A percentile compares a stretch with the other conserved stretches of the same genome.
phyloP scores from a whole-genome alignment of 2,329 filamentous ascomycete species.

The Hymenoscyphus occultus region DNA sequence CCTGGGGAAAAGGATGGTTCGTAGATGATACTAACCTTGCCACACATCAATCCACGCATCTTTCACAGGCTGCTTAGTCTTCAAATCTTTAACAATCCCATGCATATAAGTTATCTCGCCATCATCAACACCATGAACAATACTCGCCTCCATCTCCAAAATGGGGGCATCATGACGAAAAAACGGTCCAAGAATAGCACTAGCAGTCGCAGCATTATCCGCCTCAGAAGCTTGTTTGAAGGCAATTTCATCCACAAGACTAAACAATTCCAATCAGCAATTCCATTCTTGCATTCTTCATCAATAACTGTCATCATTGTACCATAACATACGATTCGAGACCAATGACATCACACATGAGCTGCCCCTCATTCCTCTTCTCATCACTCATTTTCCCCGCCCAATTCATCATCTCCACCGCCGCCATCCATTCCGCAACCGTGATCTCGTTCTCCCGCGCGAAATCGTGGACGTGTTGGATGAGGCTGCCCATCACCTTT shows the following conservation, averaged over 20 bases:
- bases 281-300: no score
- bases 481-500: slow-evolving; percentile 52
- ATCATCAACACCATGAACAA: slow-evolving; percentile 52
- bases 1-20: no score
- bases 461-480: slow-evolving; percentile 57
- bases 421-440: slow-evolving; percentile 56
- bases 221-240: slow-evolving; percentile 30
- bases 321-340: slow-evolving; percentile 50
- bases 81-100: slow-evolving; percentile 52
- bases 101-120: slow-evolving; percentile 52
- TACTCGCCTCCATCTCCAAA: slow-evolving; percentile 53
- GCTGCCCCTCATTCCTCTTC: slow-evolving; percentile 61
- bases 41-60: slow-evolving; percentile 59
- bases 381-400: slow-evolving; percentile 61
- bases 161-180: slow-evolving; percentile 57
- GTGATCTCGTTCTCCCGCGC: slow-evolving; percentile 57
- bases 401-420: slow-evolving; percentile 56
- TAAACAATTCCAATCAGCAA: slow-evolving; percentile 29
- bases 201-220: slow-evolving; percentile 46
- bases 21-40: slow-evolving; percentile 38
- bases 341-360: slow-evolving; percentile 60
- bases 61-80: slow-evolving; percentile 54
- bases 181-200: slow-evolving; percentile 64
- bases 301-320: no score
- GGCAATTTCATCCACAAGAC: slow-evolving; percentile 41